Base-by-base conservation (phyloP, 2,329 filamentous ascomycete species). In the Lachnellula cervina region DNA sequence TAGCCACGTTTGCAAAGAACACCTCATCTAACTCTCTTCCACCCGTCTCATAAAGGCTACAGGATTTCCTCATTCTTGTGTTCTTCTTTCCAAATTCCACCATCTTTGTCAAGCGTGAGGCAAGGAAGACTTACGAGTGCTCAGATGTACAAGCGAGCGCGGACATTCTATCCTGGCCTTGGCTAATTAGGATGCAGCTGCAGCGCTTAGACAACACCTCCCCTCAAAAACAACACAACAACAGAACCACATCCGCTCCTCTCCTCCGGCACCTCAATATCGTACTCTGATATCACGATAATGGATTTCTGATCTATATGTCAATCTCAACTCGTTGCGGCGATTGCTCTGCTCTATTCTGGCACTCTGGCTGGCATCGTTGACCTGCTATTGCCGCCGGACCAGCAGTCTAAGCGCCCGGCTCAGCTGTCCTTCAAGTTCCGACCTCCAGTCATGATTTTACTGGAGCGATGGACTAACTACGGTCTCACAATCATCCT, bases 1-100 rank as follows among this genome's bases (percentile, higher is more conserved):
- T 64, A 67, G 67, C 66, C 67, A 69, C 66, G 67, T 69, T 64
- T 59, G 54, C 63, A 62, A 63, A 65, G 62, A 61, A 59, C 64
- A 63, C 57, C 66, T 62, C 61, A 60, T 59, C 60, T 56, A 55
- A 59, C 49, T 57, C 51, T 57, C 48, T 45, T 60, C 58, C 51
- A 51, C 60, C 57, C 37, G 45, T 63, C 60, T 63, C 62, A 67
- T 69, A 69, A 66, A 69, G 62, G 52, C 35, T 54, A 50, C 52
- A 49, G 44, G 47, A 16, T 51, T 55, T 57, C 61, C 58, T 58
- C 54, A 35, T 49, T 56, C 35, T 51, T 57, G n/a, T 54, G 45
- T 25, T 38, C 35, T 59, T 49, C 47, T 54, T 52, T 43, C 45
- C 37, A 53, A 54, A 50, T 59, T 51, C 52, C 32, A 16, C 21